Evolutionary conservation across 2,329 filamentous ascomycete species (phyloP), one percentile per base, ranked within the genome.

Genomic region (Clonostachys rhizophaga): DNA sequence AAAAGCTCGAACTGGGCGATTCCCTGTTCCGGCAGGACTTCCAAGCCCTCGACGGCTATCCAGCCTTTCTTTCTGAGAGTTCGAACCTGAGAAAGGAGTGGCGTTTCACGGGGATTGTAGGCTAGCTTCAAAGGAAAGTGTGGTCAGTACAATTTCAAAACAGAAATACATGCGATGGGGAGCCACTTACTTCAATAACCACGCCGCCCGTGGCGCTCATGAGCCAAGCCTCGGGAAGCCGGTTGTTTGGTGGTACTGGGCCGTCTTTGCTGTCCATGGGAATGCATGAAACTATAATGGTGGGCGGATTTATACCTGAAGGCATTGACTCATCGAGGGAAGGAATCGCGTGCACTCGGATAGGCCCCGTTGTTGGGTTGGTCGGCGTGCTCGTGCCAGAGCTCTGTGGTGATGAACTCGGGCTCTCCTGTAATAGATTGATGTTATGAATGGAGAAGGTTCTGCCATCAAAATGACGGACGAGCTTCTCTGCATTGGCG

Each of bases 1-100:
- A 83, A 81, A 8, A 83, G 62, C 59, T 84, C 81, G 54, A 83
- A 84, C 52, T 83, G 80, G 4, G 79, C 78, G 61, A 79, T 78
- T 1, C 76, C 80, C 56, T 83, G 79, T 58, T 84, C 81, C 2
- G 77, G 76, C 10, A 84, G 65, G 46, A 83, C 73, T 52, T 83
- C 78, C 12, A 84, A 63, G 0, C 79, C 80, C 53, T 83, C 77
- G 48, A 83, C 71, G 41, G 78, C 65, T 5, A 81, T 76, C 78
- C 79, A 84, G 53, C 78, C 63, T 57, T 67, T 59, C 49, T 70
- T 58, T 49, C 68, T 57, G 61, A 74, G 56, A 48, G 66, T 58
- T 12, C 72, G 71, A 49, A 83, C 72, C 54, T 84, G 80, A 44
- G 69, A 64, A 47, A 81, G 67, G 10, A 84, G 61, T 1, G 79